Percentiles rank a stretch among this genome's conserved stretches.
These are phyloP conservation scores for Microcos paniculata DNA, from an alignment of 345 rosid genomes.

Conservation along the genomic window DNA sequence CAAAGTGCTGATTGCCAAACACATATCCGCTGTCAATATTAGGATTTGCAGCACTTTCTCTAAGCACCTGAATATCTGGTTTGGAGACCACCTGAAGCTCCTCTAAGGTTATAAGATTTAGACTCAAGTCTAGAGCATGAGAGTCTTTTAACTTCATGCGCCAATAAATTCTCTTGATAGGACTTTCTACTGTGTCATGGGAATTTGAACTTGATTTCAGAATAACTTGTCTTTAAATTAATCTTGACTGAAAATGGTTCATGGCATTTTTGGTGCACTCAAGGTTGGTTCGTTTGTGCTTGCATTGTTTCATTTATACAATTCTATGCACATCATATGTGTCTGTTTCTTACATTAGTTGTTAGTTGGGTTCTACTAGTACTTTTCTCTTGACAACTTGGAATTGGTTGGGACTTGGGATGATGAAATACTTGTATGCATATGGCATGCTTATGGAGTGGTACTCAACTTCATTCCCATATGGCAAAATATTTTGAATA, in stretches of 20 bases:
- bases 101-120: not conserved
- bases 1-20: not conserved
- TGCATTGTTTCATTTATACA: not conserved
- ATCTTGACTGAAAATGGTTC: not conserved
- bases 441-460: not conserved
- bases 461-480: not conserved
- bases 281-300: conserved; percentile 4
- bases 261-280: not conserved
- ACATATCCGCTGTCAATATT: not conserved
- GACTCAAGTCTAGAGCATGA: not conserved
- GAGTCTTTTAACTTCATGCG: conserved; percentile 1
- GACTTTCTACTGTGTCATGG: not conserved
- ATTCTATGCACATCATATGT: not conserved
- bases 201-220: not conserved
- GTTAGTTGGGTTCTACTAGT: not conserved
- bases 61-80: not conserved
- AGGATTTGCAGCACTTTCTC: not conserved
- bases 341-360: not conserved
- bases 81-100: not conserved
- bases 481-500: not conserved
- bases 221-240: not conserved
- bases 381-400: not conserved
- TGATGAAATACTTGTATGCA: not conserved
- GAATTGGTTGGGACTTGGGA: not conserved
- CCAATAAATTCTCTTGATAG: not conserved